Percentiles rank a stretch among this genome's conserved stretches.
phyloP scores from a whole-genome alignment of 495 filamentous ascomycete species.

The Glutinoglossum americanum region DNA sequence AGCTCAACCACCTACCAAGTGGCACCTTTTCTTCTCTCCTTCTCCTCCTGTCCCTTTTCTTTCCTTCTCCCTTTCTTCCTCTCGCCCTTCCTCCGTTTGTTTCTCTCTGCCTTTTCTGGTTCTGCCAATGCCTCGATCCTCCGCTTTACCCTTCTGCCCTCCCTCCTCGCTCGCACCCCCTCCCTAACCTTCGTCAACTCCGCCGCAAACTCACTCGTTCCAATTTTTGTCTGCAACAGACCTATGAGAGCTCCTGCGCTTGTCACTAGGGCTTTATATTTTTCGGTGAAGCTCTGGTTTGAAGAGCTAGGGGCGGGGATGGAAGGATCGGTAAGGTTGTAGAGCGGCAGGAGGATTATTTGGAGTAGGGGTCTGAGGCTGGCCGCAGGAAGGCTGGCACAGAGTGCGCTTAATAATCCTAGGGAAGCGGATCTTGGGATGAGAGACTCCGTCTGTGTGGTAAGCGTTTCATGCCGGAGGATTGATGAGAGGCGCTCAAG shows the following conservation, averaged over 20 bases:
- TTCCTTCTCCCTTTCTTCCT: slow-evolving; percentile 67
- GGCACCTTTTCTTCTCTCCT: slow-evolving; percentile 41
- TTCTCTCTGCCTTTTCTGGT: slow-evolving; percentile 53
- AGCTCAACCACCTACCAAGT: slow-evolving; percentile 20
- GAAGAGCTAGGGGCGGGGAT: slow-evolving; percentile 44
- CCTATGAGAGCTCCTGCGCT: slow-evolving; percentile 54
- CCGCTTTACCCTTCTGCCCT: slow-evolving; percentile 55
- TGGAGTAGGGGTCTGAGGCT: slow-evolving; percentile 37
- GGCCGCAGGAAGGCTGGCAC: slow-evolving; percentile 30
- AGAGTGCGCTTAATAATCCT: slow-evolving; percentile 41
- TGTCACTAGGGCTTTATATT: slow-evolving; percentile 41
- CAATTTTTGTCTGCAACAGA: slow-evolving; percentile 57
- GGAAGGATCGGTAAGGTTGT: slow-evolving; percentile 61
- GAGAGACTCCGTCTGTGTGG: slow-evolving; percentile 34
- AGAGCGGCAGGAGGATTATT: slow-evolving; percentile 54
- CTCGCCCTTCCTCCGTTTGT: slow-evolving; percentile 72
- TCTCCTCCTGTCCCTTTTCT: slow-evolving; percentile 46
- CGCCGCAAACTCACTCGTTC: slow-evolving; percentile 53
- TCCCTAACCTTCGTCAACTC: slow-evolving; percentile 46
- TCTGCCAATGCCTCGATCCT: slow-evolving; percentile 64
- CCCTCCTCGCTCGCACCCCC: slow-evolving; percentile 42
- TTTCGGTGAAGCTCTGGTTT: slow-evolving; percentile 42
- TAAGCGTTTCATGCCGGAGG: slow-evolving; percentile 51
- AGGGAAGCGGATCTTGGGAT: slow-evolving; percentile 57
- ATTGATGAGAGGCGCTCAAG: slow-evolving; percentile 54